Evolutionary conservation across 495 filamentous ascomycete genomes (phyloP).

Genomic region (Cetradonia linearis): DNA sequence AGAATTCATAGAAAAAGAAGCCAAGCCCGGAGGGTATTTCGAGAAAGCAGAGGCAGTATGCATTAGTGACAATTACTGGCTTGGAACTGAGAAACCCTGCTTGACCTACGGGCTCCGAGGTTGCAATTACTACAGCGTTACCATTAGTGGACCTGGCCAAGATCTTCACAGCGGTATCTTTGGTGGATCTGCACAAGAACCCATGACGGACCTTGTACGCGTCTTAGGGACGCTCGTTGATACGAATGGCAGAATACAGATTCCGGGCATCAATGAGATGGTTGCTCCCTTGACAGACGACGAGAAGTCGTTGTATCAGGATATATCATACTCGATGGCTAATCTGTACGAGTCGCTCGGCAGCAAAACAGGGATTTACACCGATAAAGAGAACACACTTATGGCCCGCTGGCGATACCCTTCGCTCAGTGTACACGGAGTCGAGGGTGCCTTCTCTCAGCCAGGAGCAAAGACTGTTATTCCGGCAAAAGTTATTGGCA

Average conservation of each 20-base stretch:
- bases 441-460: constrained; percentile 92
- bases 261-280: constrained; percentile 81
- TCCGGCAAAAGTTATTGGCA: constrained; percentile 91
- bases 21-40: constrained; percentile 66
- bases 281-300: constrained; percentile 80
- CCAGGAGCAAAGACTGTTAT: constrained; percentile 97
- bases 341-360: constrained; percentile 86
- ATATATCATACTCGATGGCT: constrained; percentile 90
- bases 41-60: constrained; percentile 91
- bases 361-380: constrained; percentile 70
- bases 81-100: constrained; percentile 95
- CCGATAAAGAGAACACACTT: constrained; percentile 76
- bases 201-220: constrained; percentile 89
- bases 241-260: constrained; percentile 76
- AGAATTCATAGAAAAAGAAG: constrained; percentile 82
- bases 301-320: constrained; percentile 72
- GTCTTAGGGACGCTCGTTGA: constrained; percentile 78
- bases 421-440: constrained; percentile 87
- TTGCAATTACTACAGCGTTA: constrained; percentile 90
- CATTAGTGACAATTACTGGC: constrained; percentile 99
- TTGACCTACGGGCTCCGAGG: constrained; percentile 96
- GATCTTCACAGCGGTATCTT: constrained; percentile 96
- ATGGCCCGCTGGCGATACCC: constrained; percentile 95
- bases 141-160: constrained; percentile 77
- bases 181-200: constrained; percentile 89